Base-by-base conservation (phyloP, 2,329 filamentous ascomycete genomes). In the Alternaria gaisen region DNA sequence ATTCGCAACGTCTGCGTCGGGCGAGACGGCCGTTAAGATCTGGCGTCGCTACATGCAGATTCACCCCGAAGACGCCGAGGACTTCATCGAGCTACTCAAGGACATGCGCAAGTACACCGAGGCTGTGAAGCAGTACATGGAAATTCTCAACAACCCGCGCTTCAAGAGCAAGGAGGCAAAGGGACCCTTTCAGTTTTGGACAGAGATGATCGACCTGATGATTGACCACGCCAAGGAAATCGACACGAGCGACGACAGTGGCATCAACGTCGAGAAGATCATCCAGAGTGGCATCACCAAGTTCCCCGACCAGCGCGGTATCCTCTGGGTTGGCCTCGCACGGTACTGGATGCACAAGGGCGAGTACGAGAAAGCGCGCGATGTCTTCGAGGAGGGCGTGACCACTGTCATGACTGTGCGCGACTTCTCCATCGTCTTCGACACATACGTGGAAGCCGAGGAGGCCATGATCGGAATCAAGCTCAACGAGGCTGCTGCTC, bases 321-420 rank as follows among this genome's bases (percentile, higher is more conserved):
- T 97, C 73, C 83, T 99, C 20, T 99, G 95, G 94, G 92, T 92
- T 51, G 94, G 94, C 10, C 82, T 99, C 53, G 95, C 95, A 43
- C 95, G 94, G 4, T 99, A 98, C 80, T 98, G 94, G 93, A 97
- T 96, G 76, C 92, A 93, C 60, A 89, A 90, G 76, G 94, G 94
- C 44, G 93, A 91, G 74, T 98, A 97, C 74, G 96, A 98, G 80
- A 90, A 90, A 63, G 94, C 95, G 14, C 86, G 96, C 66, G 95
- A 99, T 77, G 86, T 96, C 4, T 98, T 97, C 68, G 95, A 99
- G 80, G 94, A 98, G 79, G 96, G 92, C 44, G 92, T 98, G 67
- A 97, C 93, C 11, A 98, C 94, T 1, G 96, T 97, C 65, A 98
- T 98, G 94, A 99, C 95, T 2, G 94, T 99, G 44, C 90, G 95